Conservation (phyloP, 2,329 filamentous ascomycete genomes). For the Chrysoporthe cubensis region DNA sequence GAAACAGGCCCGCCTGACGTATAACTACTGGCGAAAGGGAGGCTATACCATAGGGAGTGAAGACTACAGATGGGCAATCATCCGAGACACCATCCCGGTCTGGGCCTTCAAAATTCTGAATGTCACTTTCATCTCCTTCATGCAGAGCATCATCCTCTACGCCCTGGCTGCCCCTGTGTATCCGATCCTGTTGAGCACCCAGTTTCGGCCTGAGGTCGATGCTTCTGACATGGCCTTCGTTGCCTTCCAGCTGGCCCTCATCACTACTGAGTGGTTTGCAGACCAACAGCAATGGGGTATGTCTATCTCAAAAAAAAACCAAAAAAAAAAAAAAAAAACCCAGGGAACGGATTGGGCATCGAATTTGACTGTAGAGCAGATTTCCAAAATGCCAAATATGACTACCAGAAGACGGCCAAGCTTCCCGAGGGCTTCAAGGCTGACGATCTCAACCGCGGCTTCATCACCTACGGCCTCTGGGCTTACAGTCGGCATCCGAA, state of each 20-base stretch:
- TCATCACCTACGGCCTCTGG: constrained; percentile 83
- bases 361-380: constrained; percentile 45
- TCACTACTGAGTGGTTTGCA: constrained; percentile 75
- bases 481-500: constrained; percentile 91
- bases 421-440: constrained; percentile 67
- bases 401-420: constrained; percentile 74
- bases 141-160: constrained; percentile 82
- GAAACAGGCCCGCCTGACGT: constrained; percentile 76
- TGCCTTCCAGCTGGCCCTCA: constrained; percentile 51
- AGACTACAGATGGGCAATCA: constrained; percentile 89
- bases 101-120: constrained; percentile 83
- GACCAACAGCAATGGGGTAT: constrained; percentile 91
- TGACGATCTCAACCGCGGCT: constrained; percentile 86
- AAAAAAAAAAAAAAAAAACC: no score
- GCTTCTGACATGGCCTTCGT: constrained; percentile 54
- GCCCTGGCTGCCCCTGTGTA: constrained; percentile 79
- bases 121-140: constrained; percentile 82
- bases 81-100: constrained; percentile 67
- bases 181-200: constrained; percentile 73
- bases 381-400: constrained; percentile 79
- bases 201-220: constrained; percentile 57
- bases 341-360: not conserved
- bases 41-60: constrained; percentile 88
- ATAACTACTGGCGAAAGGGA: constrained; percentile 95
- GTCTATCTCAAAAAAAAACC: constrained; percentile 32